Conservation (phyloP, 805 yeast genomes). For the Starmera quercuum region DNA sequence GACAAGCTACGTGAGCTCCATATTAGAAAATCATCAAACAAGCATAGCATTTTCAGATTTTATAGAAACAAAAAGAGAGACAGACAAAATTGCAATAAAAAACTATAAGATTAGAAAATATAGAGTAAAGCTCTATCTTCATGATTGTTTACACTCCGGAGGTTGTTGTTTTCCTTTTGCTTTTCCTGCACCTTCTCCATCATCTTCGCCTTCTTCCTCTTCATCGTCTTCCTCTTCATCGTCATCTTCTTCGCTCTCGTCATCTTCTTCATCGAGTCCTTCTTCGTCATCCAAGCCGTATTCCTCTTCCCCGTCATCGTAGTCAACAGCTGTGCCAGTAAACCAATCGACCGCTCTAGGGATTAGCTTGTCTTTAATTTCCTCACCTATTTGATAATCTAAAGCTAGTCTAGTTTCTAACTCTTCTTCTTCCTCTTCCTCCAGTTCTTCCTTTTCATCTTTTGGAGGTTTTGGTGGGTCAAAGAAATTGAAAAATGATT, state of each 20-base stretch:
- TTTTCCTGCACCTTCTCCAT: conserved; percentile 29
- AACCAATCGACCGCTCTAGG: conserved; percentile 99
- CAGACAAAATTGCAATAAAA: no score
- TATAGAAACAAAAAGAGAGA: not conserved
- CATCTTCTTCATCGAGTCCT: conserved; percentile 60
- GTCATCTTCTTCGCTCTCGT: conserved; percentile 28
- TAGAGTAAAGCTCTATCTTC: not conserved
- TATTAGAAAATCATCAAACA: no score
- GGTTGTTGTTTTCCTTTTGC: conserved; percentile 45
- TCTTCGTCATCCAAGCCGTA: conserved; percentile 56
- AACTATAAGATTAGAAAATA: not conserved
- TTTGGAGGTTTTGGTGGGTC: conserved; percentile 81
- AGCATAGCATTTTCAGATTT: no score
- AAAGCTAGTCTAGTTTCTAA: conserved; percentile 79
- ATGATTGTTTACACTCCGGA: conserved; percentile 67
- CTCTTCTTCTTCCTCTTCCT: conserved; percentile 60
- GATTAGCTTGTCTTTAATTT: conserved; percentile 88
- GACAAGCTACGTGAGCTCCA: no score
- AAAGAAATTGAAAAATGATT: conserved; percentile 93
- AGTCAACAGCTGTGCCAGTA: conserved; percentile 91
- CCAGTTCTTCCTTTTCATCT: conserved; percentile 46
- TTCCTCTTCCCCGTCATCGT: conserved; percentile 54
- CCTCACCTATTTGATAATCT: conserved; percentile 95
- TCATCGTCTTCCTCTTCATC: conserved; percentile 32
- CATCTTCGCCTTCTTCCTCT: conserved; percentile 31